Conservation (phyloP, 2,329 filamentous ascomycete species). For the Fusarium sp. region DNA sequence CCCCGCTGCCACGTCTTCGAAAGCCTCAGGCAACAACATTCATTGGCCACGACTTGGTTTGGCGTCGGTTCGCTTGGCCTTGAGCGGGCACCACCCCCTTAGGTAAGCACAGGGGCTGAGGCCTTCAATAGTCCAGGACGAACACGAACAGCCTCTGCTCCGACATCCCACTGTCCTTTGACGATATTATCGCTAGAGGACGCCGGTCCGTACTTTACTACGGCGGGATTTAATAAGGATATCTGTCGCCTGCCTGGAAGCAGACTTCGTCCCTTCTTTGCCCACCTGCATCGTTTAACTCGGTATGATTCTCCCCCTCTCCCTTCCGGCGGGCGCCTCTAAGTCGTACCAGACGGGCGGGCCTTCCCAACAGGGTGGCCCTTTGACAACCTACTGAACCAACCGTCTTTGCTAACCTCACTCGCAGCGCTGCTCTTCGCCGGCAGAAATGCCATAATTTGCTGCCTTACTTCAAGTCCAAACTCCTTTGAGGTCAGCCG, state of each 20-base stretch:
- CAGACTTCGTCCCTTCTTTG: slow-evolving; percentile 52
- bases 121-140: slow-evolving; percentile 29
- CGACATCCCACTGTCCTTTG: slow-evolving; percentile 33
- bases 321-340: slow-evolving; percentile 23
- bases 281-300: slow-evolving; percentile 43
- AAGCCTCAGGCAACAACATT: slow-evolving; percentile 39
- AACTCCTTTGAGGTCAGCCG: slow-evolving; percentile 85
- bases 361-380: slow-evolving; percentile 15
- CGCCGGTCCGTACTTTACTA: slow-evolving; percentile 45
- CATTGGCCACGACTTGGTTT: slow-evolving; percentile 26
- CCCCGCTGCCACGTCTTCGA: background rate
- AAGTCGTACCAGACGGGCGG: slow-evolving; percentile 29
- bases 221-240: slow-evolving; percentile 46
- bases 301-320: slow-evolving; percentile 39
- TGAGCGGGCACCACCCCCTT: slow-evolving; percentile 26
- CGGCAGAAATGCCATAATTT: slow-evolving; percentile 50
- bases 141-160: slow-evolving; percentile 41
- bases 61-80: slow-evolving; percentile 18
- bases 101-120: slow-evolving; percentile 46
- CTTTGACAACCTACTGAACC: slow-evolving; percentile 3
- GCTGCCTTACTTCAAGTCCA: slow-evolving; percentile 47
- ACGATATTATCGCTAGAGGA: slow-evolving; percentile 44
- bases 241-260: slow-evolving; percentile 54
- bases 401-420: slow-evolving; percentile 34
- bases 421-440: slow-evolving; percentile 38